phyloP scores from a whole-genome alignment of 2,329 filamentous ascomycete genomes.

The Xylariales sp. region DNA sequence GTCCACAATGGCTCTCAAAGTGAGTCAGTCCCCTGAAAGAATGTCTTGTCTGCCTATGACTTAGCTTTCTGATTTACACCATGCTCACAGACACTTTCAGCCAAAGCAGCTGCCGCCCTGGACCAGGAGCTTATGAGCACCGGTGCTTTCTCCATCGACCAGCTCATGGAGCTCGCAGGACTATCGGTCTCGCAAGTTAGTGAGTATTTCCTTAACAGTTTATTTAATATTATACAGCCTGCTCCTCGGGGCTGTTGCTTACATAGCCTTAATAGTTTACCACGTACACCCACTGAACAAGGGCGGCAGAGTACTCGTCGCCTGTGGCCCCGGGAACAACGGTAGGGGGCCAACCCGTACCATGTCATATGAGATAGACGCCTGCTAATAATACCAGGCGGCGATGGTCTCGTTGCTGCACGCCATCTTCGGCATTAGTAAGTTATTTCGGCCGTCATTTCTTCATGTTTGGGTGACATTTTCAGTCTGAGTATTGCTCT shows the following conservation, averaged over 20 bases:
- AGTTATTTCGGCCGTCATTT: not conserved
- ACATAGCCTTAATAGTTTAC: constrained; percentile 69
- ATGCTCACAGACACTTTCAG: constrained; percentile 76
- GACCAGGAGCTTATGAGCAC: constrained; percentile 94
- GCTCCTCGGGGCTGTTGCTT: constrained; percentile 1
- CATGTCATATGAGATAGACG: not conserved
- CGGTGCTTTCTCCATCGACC: constrained; percentile 90
- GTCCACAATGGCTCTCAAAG: constrained; percentile 46
- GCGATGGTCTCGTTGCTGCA: constrained; percentile 93
- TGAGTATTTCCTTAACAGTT: constrained; percentile 53
- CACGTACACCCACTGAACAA: constrained; percentile 80
- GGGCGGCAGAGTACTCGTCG: constrained; percentile 81
- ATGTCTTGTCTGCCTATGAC: not conserved
- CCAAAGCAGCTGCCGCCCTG: constrained; percentile 87
- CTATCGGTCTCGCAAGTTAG: constrained; percentile 92
- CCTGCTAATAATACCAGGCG: constrained; percentile 65
- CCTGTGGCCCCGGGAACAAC: constrained; percentile 88
- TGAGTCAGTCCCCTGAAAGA: constrained; percentile 32
- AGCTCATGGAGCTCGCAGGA: constrained; percentile 96
- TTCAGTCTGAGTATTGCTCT: no score
- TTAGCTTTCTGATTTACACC: constrained; percentile 39
- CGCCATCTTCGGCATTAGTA: constrained; percentile 86
- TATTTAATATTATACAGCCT: not conserved
- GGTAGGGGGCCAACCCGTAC: constrained; percentile 55
- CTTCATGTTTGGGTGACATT: not conserved